Percentiles rank a stretch among this genome's conserved stretches.
Conservation (phyloP, 371 early-diverging fungal species). For the Apophysomyces variabilis region DNA sequence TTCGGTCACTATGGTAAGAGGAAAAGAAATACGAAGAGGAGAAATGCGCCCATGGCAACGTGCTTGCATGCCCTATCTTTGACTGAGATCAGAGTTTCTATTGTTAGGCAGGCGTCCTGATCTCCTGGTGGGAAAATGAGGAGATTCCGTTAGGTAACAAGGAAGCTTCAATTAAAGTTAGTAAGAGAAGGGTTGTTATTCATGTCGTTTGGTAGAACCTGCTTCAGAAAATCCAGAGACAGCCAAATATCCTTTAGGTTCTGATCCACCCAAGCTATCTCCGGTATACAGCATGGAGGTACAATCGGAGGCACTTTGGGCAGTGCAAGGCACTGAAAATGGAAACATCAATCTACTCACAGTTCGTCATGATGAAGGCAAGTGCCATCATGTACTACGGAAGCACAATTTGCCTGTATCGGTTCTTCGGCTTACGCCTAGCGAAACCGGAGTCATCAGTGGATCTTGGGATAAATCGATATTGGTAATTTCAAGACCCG, state of each 20-base stretch:
- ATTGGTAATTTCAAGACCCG: constrained; percentile 49
- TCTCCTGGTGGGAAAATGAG: constrained; percentile 94
- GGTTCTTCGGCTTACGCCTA: constrained; percentile 74
- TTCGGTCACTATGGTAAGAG: constrained; percentile 75
- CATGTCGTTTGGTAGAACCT: constrained; percentile 8
- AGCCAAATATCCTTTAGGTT: background rate
- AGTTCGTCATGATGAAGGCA: constrained; percentile 94
- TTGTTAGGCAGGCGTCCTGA: constrained; percentile 76
- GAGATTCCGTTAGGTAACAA: constrained; percentile 56
- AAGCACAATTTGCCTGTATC: constrained; percentile 88
- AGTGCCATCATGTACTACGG: constrained; percentile 74
- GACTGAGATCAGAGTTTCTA: constrained; percentile 1
- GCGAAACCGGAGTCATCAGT: constrained; percentile 79
- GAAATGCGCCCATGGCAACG: background rate
- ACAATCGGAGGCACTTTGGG: constrained; percentile 91
- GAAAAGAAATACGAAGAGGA: background rate
- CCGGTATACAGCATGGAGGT: constrained; percentile 91
- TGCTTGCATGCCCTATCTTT: background rate
- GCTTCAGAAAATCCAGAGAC: constrained; percentile 4
- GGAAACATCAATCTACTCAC: constrained; percentile 88
- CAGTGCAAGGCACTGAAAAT: constrained; percentile 80
- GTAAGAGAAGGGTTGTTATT: constrained; percentile 8
- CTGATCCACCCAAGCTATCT: constrained; percentile 66
- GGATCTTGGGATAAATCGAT: constrained; percentile 93
- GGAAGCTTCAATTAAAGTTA: background rate